Percentiles rank a stretch among this genome's conserved stretches.
phyloP scores from a whole-genome alignment of 352 stramenopile species.

The Pythium dissotocum region DNA sequence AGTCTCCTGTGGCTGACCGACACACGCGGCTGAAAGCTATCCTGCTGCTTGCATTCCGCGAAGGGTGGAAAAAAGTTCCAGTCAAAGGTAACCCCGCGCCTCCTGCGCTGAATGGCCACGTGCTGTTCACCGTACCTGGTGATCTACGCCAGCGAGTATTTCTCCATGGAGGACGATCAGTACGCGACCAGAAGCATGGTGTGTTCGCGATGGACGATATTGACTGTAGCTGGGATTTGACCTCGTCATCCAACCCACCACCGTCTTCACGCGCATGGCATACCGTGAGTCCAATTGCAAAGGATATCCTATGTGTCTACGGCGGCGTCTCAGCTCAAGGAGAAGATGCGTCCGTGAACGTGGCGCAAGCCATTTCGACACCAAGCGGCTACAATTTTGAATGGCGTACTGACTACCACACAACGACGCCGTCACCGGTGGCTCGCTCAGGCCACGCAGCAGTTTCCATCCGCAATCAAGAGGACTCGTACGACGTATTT shows the following conservation, averaged over 20 bases:
- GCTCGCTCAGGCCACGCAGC: slow-evolving; percentile 54
- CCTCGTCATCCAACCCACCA: slow-evolving; percentile 23
- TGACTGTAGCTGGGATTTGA: slow-evolving; percentile 55
- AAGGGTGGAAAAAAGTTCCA: slow-evolving; percentile 44
- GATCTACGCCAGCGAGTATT: slow-evolving; percentile 28
- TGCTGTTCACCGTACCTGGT: slow-evolving; percentile 39
- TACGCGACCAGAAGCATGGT: slow-evolving; percentile 54
- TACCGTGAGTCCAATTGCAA: slow-evolving; percentile 36
- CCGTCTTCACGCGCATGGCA: slow-evolving; percentile 68
- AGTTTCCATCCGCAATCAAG: slow-evolving; percentile 28
- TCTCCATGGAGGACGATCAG: slow-evolving; percentile 58
- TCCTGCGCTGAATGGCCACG: slow-evolving; percentile 62
- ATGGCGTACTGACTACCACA: slow-evolving; percentile 5
- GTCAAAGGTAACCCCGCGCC: slow-evolving; percentile 72
- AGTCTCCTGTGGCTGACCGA: slow-evolving; percentile 7
- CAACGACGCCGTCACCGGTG: background rate
- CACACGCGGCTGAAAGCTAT: slow-evolving; percentile 33
- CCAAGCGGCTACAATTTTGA: background rate
- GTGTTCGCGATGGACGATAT: slow-evolving; percentile 49
- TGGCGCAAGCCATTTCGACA: slow-evolving; percentile 26
- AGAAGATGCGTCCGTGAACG: slow-evolving; percentile 50
- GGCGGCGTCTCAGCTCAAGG: slow-evolving; percentile 59
- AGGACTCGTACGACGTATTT: slow-evolving; percentile 24
- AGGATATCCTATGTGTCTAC: slow-evolving; percentile 40
- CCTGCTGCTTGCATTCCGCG: slow-evolving; percentile 34